Evolutionary conservation across 495 filamentous ascomycete species (phyloP).

Genomic region (Pseudevernia furfuracea): DNA sequence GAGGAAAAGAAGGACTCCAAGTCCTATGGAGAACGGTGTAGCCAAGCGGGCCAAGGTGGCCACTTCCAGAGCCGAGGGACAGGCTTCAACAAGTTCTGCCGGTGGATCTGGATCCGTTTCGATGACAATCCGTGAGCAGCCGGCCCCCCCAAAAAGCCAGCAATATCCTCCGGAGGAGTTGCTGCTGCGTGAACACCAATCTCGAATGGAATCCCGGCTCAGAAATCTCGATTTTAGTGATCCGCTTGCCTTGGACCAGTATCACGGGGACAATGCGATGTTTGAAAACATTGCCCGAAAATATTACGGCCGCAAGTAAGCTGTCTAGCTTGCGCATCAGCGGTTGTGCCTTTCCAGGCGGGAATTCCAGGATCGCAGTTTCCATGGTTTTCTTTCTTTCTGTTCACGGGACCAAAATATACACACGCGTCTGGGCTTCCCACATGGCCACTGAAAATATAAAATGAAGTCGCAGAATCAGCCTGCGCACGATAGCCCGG

Average conservation of each 20-base stretch:
- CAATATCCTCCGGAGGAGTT: constrained; percentile 12
- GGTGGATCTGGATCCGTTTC: not conserved
- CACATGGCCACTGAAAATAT: not conserved
- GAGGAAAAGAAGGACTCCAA: constrained; percentile 23
- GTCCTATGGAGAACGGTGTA: constrained; percentile 9
- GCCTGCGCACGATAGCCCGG: constrained; percentile 17
- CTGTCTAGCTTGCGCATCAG: constrained; percentile 12
- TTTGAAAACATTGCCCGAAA: constrained; percentile 19
- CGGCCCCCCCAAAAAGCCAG: not conserved
- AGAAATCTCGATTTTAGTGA: constrained; percentile 20
- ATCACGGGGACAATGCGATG: constrained; percentile 16
- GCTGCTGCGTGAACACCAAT: constrained; percentile 17
- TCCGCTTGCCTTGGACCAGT: constrained; percentile 15
- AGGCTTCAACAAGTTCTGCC: not conserved
- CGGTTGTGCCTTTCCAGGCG: not conserved
- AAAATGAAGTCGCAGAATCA: constrained; percentile 7
- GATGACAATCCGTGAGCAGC: not conserved
- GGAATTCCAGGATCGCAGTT: not conserved
- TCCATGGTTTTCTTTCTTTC: not conserved
- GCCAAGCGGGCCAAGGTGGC: constrained; percentile 19
- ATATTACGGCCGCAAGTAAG: constrained; percentile 12
- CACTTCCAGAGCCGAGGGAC: not conserved
- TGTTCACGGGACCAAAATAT: not conserved
- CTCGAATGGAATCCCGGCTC: constrained; percentile 17
- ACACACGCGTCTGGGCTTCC: not conserved